phyloP scores from a whole-genome alignment of 768 basidiomycete genomes.

The Amanita thiersii region DNA sequence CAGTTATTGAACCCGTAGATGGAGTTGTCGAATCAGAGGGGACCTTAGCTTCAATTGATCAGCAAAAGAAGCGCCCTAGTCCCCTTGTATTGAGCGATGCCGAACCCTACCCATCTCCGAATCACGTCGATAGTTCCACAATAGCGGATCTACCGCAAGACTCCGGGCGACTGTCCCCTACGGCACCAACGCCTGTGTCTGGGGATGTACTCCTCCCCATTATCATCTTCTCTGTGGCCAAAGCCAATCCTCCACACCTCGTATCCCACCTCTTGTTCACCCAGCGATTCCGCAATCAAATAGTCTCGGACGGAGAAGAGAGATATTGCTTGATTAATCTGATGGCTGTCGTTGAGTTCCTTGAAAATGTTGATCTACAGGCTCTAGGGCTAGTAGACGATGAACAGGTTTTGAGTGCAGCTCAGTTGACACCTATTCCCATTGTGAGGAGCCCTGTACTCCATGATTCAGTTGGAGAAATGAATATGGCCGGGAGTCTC shows the following conservation, averaged over 20 bases:
- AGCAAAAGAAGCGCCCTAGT: too few species aligned
- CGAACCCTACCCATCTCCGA: constrained; percentile 11
- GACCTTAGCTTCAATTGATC: constrained; percentile 7
- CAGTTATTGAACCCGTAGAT: constrained; percentile 16
- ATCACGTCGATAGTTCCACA: too few species aligned
- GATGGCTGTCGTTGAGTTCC: constrained; percentile 91
- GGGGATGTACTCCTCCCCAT: constrained; percentile 90
- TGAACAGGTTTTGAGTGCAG: constrained; percentile 48
- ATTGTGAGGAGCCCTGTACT: constrained; percentile 45
- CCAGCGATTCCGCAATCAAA: constrained; percentile 49
- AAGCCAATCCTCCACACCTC: constrained; percentile 80
- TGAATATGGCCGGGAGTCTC: constrained; percentile 46
- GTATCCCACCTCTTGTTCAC: constrained; percentile 63
- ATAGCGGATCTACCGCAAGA: too few species aligned
- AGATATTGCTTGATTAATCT: constrained; percentile 92
- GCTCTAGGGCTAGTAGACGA: constrained; percentile 52
- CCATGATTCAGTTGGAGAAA: constrained; percentile 19
- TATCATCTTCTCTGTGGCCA: constrained; percentile 91
- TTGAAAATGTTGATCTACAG: constrained; percentile 89
- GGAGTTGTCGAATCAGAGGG: neutral
- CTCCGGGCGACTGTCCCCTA: too few species aligned
- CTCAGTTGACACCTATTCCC: constrained; percentile 77
- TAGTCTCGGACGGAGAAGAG: constrained; percentile 76
- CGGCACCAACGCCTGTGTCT: constrained; percentile 60
- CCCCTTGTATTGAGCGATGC: too few species aligned